Conservation (phyloP, 768 basidiomycete genomes). For the Xerocomellus intermedius region DNA sequence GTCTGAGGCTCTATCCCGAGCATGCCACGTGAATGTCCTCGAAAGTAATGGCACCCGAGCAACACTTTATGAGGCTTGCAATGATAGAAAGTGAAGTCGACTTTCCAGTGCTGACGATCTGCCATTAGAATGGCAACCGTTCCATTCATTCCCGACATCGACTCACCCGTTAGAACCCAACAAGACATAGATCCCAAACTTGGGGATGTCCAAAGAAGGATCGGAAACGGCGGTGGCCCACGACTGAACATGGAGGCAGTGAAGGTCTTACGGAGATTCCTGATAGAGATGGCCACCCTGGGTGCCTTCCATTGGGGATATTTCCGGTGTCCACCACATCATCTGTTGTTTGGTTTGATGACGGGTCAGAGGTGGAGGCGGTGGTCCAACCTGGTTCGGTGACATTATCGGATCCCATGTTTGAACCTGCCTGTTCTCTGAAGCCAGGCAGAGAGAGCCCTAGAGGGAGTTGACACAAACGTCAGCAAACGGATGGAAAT, state of each 20-base stretch:
- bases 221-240: constrained; percentile 62
- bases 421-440: constrained; percentile 21
- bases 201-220: constrained; percentile 67
- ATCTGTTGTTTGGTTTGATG: constrained; percentile 38
- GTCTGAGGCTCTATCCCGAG: constrained; percentile 82
- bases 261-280: constrained; percentile 60
- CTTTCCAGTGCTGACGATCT: constrained; percentile 62
- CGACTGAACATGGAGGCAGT: constrained; percentile 46
- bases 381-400: constrained; percentile 53
- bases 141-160: not conserved
- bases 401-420: constrained; percentile 50
- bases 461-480: constrained; percentile 10
- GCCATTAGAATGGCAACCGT: not conserved
- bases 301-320: constrained; percentile 35
- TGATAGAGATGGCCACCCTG: constrained; percentile 61
- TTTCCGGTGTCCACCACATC: constrained; percentile 31
- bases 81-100: constrained; percentile 70
- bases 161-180: constrained; percentile 67
- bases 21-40: constrained; percentile 64
- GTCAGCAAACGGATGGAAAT: not conserved
- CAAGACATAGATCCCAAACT: constrained; percentile 72
- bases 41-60: constrained; percentile 54
- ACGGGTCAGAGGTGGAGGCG: constrained; percentile 48
- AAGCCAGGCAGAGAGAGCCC: constrained; percentile 14
- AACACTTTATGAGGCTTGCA: constrained; percentile 58